Conservation (phyloP, 768 basidiomycete species). For the Candolleomyces eurysporus region DNA sequence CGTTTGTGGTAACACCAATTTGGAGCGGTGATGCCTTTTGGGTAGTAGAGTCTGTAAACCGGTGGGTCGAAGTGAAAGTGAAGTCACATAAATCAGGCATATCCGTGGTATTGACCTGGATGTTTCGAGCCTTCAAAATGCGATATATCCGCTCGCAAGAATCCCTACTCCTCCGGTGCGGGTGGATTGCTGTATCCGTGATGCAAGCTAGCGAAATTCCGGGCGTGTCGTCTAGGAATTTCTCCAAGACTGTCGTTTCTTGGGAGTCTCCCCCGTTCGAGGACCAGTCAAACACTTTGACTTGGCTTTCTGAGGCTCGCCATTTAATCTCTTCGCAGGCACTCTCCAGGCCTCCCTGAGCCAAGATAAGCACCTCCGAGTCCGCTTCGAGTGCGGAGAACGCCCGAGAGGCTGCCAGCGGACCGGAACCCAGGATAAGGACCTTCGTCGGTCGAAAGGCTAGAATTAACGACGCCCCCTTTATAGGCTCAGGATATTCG, state of each 20-base stretch:
- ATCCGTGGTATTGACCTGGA: conserved; percentile 87
- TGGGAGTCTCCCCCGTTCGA: conserved; percentile 24
- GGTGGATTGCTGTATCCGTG: conserved; percentile 68
- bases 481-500: conserved; percentile 38
- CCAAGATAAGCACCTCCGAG: conserved; percentile 64
- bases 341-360: conserved; percentile 41
- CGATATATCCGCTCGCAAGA: conserved; percentile 61
- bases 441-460: conserved; percentile 66
- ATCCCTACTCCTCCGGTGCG: conserved; percentile 38
- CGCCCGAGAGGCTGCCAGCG: conserved; percentile 81
- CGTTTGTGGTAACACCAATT: conserved; percentile 88
- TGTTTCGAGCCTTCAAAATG: conserved; percentile 53
- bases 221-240: conserved; percentile 36
- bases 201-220: conserved; percentile 61
- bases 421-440: conserved; percentile 75
- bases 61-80: conserved; percentile 81
- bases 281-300: conserved; percentile 57
- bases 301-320: conserved; percentile 53
- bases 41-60: conserved; percentile 57
- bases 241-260: conserved; percentile 47
- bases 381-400: conserved; percentile 82
- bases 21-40: conserved; percentile 55
- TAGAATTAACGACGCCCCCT: conserved; percentile 76
- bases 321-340: conserved; percentile 75
- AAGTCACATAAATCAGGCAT: conserved; percentile 86